Evolutionary conservation across 305 asterid genomes (phyloP), one percentile per base, ranked within the genome.

Genomic region (Fraxinus latifolia): DNA sequence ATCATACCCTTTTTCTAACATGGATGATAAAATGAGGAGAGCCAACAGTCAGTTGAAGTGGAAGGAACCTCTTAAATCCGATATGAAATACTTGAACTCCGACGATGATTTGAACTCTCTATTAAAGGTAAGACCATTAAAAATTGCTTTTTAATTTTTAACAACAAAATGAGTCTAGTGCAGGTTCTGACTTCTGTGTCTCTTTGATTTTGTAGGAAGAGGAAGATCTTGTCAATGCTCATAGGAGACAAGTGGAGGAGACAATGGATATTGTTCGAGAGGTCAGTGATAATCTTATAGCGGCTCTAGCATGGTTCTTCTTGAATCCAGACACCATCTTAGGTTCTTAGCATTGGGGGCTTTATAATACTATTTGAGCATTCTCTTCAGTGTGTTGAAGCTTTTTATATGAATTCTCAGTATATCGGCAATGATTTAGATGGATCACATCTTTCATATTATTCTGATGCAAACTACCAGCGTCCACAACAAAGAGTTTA

Each of bases 171-270:
- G 17, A 27, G 34, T 7, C 31, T 29, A 17, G 23, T 37, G 73
- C 67, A 19, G 70, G 67, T 55, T 36, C 82, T 84, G 37, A 79
- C 42, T 74, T 33, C 32, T 77, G 15, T 82, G 36, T 14, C 11
- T 68, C 34, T 29, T 29, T 77, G 79, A 32, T 75, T 21, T 83
- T 76, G 82, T 85, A 96, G 99, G 98, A 96, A 79, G 99, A 96
- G 92, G 98, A 96, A 86, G 97, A 91, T 84, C 97, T 96, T 44
- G 98, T 96, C 79, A 90, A 85, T 90, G 95, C 98, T 82, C 99
- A 96, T 82, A 85, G 99, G 89, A 94, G 87, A 85, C 98, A 92
- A 87, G 99, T 96, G 80, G 99, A 96, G 87, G 98, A 96, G 86
- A 94, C 98, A 0, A 96, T 96, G 98, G 97, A 93, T 85, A 91